A percentile compares a stretch with the other conserved stretches of the same genome.
Conservation (phyloP, 768 basidiomycete genomes). For the Mycena pura region DNA sequence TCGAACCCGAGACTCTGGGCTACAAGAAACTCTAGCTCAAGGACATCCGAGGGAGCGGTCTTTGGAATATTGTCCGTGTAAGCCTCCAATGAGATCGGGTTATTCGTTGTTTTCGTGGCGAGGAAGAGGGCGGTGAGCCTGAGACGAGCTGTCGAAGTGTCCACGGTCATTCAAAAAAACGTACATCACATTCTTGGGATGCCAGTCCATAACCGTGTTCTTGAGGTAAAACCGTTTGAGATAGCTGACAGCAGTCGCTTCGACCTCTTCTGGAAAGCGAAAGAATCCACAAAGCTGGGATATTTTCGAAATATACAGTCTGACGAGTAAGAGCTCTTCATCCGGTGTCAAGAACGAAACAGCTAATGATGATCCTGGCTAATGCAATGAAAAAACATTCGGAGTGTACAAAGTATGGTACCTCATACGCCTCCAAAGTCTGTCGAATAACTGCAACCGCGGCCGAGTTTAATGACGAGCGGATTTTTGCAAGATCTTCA, state of each 20-base stretch:
- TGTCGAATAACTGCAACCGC: conserved; percentile 79
- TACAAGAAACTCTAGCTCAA: conserved; percentile 94
- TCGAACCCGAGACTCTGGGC: conserved; percentile 95
- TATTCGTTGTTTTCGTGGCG: conserved; percentile 97
- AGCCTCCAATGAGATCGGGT: conserved; percentile 84
- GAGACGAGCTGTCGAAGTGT: conserved; percentile 12
- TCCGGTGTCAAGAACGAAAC: conserved; percentile 78
- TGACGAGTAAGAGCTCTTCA: conserved; percentile 89
- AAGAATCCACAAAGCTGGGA: conserved; percentile 84
- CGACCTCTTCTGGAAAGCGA: conserved; percentile 89
- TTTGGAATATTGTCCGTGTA: conserved; percentile 87
- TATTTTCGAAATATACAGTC: conserved; percentile 88
- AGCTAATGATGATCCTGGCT: conserved; percentile 76
- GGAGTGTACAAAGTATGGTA: conserved; percentile 41
- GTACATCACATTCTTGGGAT: conserved; percentile 98
- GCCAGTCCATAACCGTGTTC: conserved; percentile 99
- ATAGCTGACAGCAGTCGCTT: conserved; percentile 91
- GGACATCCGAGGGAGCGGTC: conserved; percentile 80
- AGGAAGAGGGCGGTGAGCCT: conserved; percentile 97
- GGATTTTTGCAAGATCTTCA: conserved; percentile 63
- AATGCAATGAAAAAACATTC: conserved; percentile 22
- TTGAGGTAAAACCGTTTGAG: conserved; percentile 96
- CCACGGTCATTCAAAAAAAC: conserved; percentile 31
- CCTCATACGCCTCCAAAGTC: conserved; percentile 83
- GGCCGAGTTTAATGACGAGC: conserved; percentile 72